Evolutionary conservation across 208 protist genomes (phyloP), one percentile per base, ranked within the genome.

Genomic region (Trypanosoma scelopori): DNA sequence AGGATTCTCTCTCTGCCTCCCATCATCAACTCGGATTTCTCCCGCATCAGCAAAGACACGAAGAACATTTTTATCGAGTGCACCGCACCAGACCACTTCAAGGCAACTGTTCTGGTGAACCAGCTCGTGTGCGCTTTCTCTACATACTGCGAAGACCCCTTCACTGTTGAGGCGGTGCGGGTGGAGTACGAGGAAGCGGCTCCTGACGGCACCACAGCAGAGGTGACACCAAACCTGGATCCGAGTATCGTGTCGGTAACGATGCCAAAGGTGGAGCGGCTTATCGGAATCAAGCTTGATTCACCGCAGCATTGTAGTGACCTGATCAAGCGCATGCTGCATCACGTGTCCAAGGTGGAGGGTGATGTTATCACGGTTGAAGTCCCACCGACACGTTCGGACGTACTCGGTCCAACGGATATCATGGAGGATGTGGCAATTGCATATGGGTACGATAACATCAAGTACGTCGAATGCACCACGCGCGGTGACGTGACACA

Each of bases 41-140:
- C 98, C 7, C 95, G 98, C 71, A 99, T 99, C 66, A 94, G 81
- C 18, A 69, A 97, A 1, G 61, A 91, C 16, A 99, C 98, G 1
- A 91, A 87, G 28, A 98, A 99, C 69, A 88, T 99, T 32, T 99
- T 99, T 51, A 99, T 99, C 75, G 99, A 99, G 76, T 98, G 93
- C 76, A 99, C 99, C 2, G 98, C 97, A 9, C 96, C 93, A 22
- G 99, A 99, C 65, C 76, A 90, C 50, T 98, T 97, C 50, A 98
- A 98, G 69, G 97, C 97, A 18, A 82, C 86, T 56, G 93, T 98
- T 25, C 79, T 99, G 3, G 89, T 99, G 9, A 99, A 99, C 75
- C 97, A 93, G 45, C 86, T 99, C 15, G 89, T 99, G 20, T 87
- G 87, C 49, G 97, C 97, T 78, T 99, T 99, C 69, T 93, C 91